Conservation (phyloP, 352 stramenopile species). For the Globisporangium ultimum region DNA sequence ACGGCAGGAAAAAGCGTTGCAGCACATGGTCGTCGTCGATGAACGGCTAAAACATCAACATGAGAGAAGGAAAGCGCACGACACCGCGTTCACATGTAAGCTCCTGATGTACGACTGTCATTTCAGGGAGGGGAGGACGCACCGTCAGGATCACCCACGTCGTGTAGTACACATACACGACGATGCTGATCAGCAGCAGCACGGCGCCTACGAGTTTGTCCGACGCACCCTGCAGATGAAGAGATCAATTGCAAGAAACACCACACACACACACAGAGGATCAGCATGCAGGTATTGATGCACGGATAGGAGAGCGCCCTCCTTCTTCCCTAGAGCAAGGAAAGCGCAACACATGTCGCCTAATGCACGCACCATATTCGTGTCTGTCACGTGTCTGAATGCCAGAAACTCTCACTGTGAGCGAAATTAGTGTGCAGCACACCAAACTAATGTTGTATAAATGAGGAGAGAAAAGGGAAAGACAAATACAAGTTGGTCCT, state of each 20-base stretch:
- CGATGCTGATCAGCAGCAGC: conserved; percentile 74
- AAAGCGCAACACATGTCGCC: too few relatives aligned
- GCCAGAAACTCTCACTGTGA: too few relatives aligned
- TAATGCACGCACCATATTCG: too few relatives aligned
- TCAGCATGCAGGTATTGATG: background rate
- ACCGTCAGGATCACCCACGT: conserved; percentile 90
- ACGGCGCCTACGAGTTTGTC: conserved; percentile 79
- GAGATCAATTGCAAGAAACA: background rate
- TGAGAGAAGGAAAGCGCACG: background rate
- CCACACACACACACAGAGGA: background rate
- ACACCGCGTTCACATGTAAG: background rate
- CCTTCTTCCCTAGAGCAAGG: too few relatives aligned
- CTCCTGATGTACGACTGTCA: background rate
- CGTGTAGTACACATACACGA: conserved; percentile 91
- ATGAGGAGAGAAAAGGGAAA: too few relatives aligned
- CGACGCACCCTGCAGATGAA: conserved; percentile 40
- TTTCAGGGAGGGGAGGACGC: background rate
- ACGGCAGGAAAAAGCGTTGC: conserved; percentile 84
- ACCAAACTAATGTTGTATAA: too few relatives aligned
- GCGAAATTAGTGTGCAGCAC: too few relatives aligned
- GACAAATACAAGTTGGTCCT: too few relatives aligned
- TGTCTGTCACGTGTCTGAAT: too few relatives aligned
- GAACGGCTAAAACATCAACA: conserved; percentile 60
- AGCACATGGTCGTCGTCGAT: conserved; percentile 75
- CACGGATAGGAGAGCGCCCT: too few relatives aligned